These are phyloP conservation scores for Ambrosiella beaveri DNA, from an alignment of 2,329 filamentous ascomycete species.

Conservation along the genomic window DNA sequence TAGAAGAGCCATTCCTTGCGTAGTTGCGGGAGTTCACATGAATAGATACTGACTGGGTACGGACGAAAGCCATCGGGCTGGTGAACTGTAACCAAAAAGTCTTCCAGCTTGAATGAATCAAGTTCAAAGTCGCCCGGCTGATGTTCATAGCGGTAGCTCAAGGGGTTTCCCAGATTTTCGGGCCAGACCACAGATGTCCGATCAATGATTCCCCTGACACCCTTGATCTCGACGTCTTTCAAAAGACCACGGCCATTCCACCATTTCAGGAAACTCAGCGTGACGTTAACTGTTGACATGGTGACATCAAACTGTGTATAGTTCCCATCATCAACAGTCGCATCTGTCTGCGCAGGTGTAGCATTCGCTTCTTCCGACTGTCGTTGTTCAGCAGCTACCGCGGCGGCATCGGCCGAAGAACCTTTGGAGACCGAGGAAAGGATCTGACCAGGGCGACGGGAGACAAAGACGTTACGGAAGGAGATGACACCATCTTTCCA, in stretches of 20 bases:
- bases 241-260: constrained; percentile 90
- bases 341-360: constrained; percentile 15
- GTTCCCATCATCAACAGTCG: constrained; percentile 69
- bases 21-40: constrained; percentile 79
- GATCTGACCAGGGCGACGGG: constrained; percentile 67
- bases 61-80: constrained; percentile 85
- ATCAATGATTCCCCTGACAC: constrained; percentile 82
- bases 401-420: constrained; percentile 67
- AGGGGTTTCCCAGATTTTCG: constrained; percentile 52
- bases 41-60: constrained; percentile 88
- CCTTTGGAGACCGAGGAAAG: constrained; percentile 80
- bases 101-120: constrained; percentile 89
- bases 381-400: constrained; percentile 61
- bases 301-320: constrained; percentile 96
- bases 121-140: constrained; percentile 91
- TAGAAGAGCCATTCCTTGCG: constrained; percentile 97
- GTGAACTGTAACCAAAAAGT: constrained; percentile 78
- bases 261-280: constrained; percentile 95
- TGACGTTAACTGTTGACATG: constrained; percentile 89
- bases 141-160: constrained; percentile 75
- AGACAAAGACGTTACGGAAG: constrained; percentile 93
- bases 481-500: constrained; percentile 93
- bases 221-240: constrained; percentile 83
- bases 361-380: constrained; percentile 28
- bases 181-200: constrained; percentile 63